These are phyloP conservation scores for Fonsecaea monophora DNA, from an alignment of 2,329 filamentous ascomycete genomes.

Conservation along the genomic window DNA sequence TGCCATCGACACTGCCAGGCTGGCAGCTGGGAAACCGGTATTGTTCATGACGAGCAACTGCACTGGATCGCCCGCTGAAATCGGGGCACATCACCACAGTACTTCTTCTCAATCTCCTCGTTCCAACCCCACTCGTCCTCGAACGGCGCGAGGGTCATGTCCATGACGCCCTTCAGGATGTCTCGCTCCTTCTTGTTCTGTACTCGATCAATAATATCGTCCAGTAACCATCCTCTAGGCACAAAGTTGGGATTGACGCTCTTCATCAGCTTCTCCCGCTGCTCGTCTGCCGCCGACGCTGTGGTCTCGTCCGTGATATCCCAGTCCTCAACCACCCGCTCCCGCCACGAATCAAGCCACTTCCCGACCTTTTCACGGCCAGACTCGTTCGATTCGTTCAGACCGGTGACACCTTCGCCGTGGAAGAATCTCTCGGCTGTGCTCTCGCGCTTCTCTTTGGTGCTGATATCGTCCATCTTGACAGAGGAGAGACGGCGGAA, in stretches of 20 bases:
- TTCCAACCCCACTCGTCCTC: constrained; percentile 70
- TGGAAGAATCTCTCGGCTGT: constrained; percentile 80
- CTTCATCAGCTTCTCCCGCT: constrained; percentile 77
- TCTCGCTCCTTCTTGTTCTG: constrained; percentile 83
- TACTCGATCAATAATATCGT: constrained; percentile 88
- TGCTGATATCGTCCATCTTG: constrained; percentile 67
- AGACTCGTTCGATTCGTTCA: constrained; percentile 66
- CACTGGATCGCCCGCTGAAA: constrained; percentile 84
- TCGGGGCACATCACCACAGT: constrained; percentile 83
- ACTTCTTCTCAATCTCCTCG: constrained; percentile 77
- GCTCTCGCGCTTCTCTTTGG: constrained; percentile 67
- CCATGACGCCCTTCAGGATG: constrained; percentile 77
- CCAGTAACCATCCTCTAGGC: constrained; percentile 87
- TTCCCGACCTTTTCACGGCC: constrained; percentile 71
- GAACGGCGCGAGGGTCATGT: constrained; percentile 84
- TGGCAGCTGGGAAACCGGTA: too few relatives aligned
- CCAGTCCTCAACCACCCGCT: constrained; percentile 78
- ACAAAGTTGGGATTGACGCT: constrained; percentile 91
- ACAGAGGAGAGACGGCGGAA: constrained; percentile 79
- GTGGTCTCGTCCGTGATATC: constrained; percentile 52
- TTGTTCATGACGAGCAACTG: constrained; percentile 77
- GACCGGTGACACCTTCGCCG: constrained; percentile 68
- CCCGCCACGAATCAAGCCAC: constrained; percentile 83
- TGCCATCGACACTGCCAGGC: too few relatives aligned
- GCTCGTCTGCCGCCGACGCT: constrained; percentile 59